These are phyloP conservation scores for Colletotrichum sp. DNA, from an alignment of 2,329 filamentous ascomycete genomes.

Conservation along the genomic window DNA sequence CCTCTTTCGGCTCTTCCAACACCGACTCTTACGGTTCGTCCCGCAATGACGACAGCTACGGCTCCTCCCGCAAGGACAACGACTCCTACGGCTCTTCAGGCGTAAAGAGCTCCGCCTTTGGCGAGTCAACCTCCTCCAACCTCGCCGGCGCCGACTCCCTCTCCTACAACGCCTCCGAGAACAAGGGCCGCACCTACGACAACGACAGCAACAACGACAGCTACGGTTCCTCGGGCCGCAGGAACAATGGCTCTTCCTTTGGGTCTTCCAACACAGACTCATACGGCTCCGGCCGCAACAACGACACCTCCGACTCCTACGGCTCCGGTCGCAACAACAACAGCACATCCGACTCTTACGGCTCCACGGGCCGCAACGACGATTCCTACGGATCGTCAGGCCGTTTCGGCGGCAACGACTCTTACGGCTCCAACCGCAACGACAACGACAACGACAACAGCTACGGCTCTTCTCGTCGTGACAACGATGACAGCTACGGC, in stretches of 20 bases:
- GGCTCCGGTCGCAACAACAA: slow-evolving; percentile 25
- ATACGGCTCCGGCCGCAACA: slow-evolving; percentile 9
- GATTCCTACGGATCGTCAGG: slow-evolving; percentile 25
- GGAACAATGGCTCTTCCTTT: slow-evolving; percentile 21
- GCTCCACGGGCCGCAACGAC: slow-evolving; percentile 2
- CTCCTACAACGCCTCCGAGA: slow-evolving; percentile 23
- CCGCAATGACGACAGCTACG: slow-evolving; percentile 26
- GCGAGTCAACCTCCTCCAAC: slow-evolving; percentile 14
- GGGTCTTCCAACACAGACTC: slow-evolving; percentile 6
- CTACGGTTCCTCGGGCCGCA: slow-evolving; percentile 9
- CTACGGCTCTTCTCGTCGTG: slow-evolving; percentile 23
- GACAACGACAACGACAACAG: slow-evolving; percentile 46
- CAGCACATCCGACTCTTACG: slow-evolving; percentile 16
- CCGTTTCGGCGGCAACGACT: slow-evolving; percentile 18
- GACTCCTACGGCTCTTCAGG: slow-evolving; percentile 24
- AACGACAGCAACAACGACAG: slow-evolving; percentile 21
- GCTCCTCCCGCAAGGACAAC: slow-evolving; percentile 1
- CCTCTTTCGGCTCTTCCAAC: slow-evolving; percentile 23
- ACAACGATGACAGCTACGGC: slow-evolving; percentile 33
- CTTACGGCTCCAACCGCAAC: slow-evolving; percentile 20
- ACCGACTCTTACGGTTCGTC: slow-evolving; percentile 20
- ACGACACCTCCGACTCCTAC: slow-evolving; percentile 24
- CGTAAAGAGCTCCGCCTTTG: not conserved
- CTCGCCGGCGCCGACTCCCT: slow-evolving; percentile 23
- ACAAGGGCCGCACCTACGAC: slow-evolving; percentile 21